Evolutionary conservation across 345 rosid genomes (phyloP), one percentile per base, ranked within the genome.

Genomic region (Boechera stricta): DNA sequence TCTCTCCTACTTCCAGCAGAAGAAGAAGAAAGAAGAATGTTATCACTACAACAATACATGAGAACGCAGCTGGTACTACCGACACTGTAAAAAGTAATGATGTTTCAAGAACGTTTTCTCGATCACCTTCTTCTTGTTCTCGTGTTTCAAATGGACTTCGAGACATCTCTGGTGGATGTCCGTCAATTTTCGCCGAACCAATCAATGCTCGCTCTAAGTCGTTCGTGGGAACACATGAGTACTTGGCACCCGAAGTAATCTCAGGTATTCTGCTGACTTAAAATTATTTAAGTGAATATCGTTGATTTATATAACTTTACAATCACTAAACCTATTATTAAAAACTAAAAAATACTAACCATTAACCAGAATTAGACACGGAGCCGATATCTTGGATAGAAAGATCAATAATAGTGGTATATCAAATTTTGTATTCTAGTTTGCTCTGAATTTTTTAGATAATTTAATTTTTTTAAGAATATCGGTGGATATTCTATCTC

Each of bases 171-270:
- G 11, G 59, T 64, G 63, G 72, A 1, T 82, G 81, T 45, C 81
- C 88, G 3, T 90, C 88, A 60, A 41, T 94, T 75, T 89, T 94
- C 49, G 93, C 92, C 0, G 98, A 94, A 71, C 97, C 97, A 5
- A 81, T 88, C 64, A 84, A 84, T 5, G 93, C 94, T 21, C 79
- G 87, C 38, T 94, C 98, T 6, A 90, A 85, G 72, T 91, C 97
- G 1, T 94, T 94, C 13, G 97, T 94, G 0, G 98, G 97, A 3
- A 94, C 98, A 32, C 97, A 94, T 81, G 98, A 94, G 86, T 91
- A 91, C 84, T 83, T 94, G 31, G 98, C 97, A 3, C 98, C 98
- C 9, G 97, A 94, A 75, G 96, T 94, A 47, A 94, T 94, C 21
- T 91, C 98, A 35, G 77, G 81, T 62, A 61, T 38, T n/a, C 8